These are phyloP conservation scores for Hericium erinaceus DNA, from an alignment of 768 basidiomycete genomes.

Conservation along the genomic window DNA sequence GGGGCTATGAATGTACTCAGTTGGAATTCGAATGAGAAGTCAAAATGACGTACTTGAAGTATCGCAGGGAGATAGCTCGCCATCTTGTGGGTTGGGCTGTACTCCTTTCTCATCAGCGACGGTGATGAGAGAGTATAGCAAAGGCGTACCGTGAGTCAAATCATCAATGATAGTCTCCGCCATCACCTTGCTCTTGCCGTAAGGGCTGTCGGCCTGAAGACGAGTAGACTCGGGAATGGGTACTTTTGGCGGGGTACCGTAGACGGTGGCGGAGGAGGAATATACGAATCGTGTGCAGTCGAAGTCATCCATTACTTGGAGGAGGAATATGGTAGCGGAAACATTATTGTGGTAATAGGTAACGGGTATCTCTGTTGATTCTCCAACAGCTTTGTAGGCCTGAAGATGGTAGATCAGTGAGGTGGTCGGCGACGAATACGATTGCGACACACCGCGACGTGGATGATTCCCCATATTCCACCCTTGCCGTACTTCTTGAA, in stretches of 20 bases:
- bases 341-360: slow-evolving; percentile 96
- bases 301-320: slow-evolving; percentile 81
- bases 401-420: slow-evolving; percentile 19
- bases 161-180: slow-evolving; percentile 85
- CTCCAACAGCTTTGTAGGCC: slow-evolving; percentile 98
- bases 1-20: slow-evolving; percentile 43
- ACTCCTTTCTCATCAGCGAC: background rate
- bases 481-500: slow-evolving; percentile 83
- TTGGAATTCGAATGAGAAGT: background rate
- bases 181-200: slow-evolving; percentile 96
- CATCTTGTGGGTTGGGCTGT: slow-evolving; percentile 63
- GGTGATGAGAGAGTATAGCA: background rate
- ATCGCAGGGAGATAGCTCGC: slow-evolving; percentile 82
- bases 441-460: slow-evolving; percentile 68
- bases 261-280: slow-evolving; percentile 97
- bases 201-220: slow-evolving; percentile 82
- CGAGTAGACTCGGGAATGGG: slow-evolving; percentile 92
- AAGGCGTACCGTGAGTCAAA: slow-evolving; percentile 63
- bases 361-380: slow-evolving; percentile 87
- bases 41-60: slow-evolving; percentile 77
- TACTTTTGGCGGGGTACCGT: slow-evolving; percentile 85
- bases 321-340: slow-evolving; percentile 71
- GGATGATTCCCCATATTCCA: slow-evolving; percentile 94
- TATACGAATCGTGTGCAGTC: slow-evolving; percentile 86
- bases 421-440: background rate